A percentile compares a stretch with the other conserved stretches of the same genome.
These are phyloP conservation scores for Dissophora globulifera DNA, from an alignment of 192 early-diverging fungal genomes.

Conservation along the genomic window DNA sequence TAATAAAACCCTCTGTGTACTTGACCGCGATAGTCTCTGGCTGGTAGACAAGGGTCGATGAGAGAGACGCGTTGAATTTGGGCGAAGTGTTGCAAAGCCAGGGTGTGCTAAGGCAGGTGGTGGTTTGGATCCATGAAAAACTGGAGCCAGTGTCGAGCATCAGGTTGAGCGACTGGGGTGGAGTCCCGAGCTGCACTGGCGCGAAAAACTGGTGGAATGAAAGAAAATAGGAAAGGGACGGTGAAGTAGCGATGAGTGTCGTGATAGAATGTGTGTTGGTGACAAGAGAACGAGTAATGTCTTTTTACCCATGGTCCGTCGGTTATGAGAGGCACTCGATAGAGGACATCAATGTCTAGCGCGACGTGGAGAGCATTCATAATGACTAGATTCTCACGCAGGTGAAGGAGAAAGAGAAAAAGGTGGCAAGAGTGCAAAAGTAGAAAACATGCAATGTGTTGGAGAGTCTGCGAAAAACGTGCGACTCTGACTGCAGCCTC, in stretches of 20 bases:
- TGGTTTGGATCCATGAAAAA: constrained; percentile 39
- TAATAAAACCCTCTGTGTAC: constrained; percentile 35
- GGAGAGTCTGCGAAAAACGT: too few species aligned
- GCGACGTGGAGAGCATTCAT: not conserved
- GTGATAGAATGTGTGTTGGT: not conserved
- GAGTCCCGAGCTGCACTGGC: constrained; percentile 35
- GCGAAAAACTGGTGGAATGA: constrained; percentile 24
- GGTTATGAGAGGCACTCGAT: constrained; percentile 29
- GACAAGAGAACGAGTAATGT: not conserved
- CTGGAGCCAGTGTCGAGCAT: constrained; percentile 49
- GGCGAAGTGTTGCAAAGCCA: constrained; percentile 19
- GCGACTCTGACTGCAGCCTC: too few species aligned
- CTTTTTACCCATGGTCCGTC: constrained; percentile 39
- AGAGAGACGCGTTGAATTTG: constrained; percentile 23
- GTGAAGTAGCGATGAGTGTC: not conserved
- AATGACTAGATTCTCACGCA: too few species aligned
- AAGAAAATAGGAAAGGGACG: too few species aligned
- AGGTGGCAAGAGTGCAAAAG: too few species aligned
- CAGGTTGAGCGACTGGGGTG: constrained; percentile 26
- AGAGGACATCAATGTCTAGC: constrained; percentile 15
- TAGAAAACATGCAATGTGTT: too few species aligned
- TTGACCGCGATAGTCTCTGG: constrained; percentile 12
- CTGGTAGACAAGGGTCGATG: constrained; percentile 8
- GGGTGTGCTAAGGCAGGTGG: not conserved
- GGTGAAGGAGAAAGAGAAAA: too few species aligned